Evolutionary conservation across 352 stramenopile species (phyloP).

Genomic region (Thalassiosira exigua): DNA sequence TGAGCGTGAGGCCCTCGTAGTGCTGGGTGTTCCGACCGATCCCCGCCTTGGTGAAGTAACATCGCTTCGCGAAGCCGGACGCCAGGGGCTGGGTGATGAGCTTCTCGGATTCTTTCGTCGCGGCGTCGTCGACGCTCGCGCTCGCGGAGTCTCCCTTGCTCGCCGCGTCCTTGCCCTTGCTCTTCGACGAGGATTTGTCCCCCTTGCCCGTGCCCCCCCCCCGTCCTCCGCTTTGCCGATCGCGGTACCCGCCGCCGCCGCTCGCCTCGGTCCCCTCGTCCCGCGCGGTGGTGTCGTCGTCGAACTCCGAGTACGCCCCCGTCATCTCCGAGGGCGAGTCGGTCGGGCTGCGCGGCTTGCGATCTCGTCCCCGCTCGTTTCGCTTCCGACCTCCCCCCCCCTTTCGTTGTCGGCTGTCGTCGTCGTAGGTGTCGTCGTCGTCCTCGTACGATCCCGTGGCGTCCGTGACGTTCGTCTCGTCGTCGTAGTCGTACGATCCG

Average conservation of each 20-base stretch:
- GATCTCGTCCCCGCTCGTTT: constrained; percentile 22
- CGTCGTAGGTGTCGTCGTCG: constrained; percentile 48
- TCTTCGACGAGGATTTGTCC: background rate
- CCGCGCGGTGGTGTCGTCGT: constrained; percentile 30
- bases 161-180: background rate
- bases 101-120: constrained; percentile 21
- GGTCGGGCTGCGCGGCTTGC: constrained; percentile 17
- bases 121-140: background rate
- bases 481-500: constrained; percentile 46
- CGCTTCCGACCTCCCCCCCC: background rate
- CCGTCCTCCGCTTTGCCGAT: background rate
- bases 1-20: constrained; percentile 82
- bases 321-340: constrained; percentile 33
- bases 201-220: constrained; percentile 14
- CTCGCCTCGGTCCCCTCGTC: constrained; percentile 34
- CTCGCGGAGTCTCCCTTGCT: constrained; percentile 6
- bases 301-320: constrained; percentile 21
- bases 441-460: constrained; percentile 39
- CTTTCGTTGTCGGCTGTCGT: constrained; percentile 4
- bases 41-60: constrained; percentile 83
- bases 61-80: constrained; percentile 79
- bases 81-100: constrained; percentile 68
- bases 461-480: constrained; percentile 51
- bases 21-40: constrained; percentile 79
- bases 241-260: constrained; percentile 4